Conservation (phyloP, 1,139 yeast species). For the Fermentozyma sake region DNA sequence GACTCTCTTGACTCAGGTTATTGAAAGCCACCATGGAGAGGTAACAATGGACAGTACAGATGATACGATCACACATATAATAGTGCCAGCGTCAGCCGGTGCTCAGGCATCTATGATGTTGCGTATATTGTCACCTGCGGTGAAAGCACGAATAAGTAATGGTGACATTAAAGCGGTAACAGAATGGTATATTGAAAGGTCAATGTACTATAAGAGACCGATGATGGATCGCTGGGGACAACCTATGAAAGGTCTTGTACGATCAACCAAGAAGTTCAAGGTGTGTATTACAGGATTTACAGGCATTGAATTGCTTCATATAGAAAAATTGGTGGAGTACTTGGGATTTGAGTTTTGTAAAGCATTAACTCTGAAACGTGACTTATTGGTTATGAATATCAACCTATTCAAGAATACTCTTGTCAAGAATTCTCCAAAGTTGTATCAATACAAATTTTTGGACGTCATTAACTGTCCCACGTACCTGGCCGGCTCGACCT, state of each 20-base stretch:
- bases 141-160: slow-evolving; percentile 18
- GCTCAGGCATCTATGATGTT: slow-evolving; percentile 21
- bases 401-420: slow-evolving; percentile 40
- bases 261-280: slow-evolving; percentile 34
- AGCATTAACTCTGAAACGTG: slow-evolving; percentile 52
- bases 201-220: slow-evolving; percentile 56
- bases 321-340: slow-evolving; percentile 56
- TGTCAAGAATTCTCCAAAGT: slow-evolving; percentile 33
- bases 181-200: slow-evolving; percentile 85
- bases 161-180: slow-evolving; percentile 43
- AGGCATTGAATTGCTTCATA: slow-evolving; percentile 77
- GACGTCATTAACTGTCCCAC: slow-evolving; percentile 36
- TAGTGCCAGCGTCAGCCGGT: slow-evolving; percentile 39
- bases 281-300: slow-evolving; percentile 76
- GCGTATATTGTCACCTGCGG: slow-evolving; percentile 19
- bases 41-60: slow-evolving; percentile 18
- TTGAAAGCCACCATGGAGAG: slow-evolving; percentile 42
- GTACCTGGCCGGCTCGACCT: slow-evolving; percentile 22
- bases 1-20: slow-evolving; percentile 29
- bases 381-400: slow-evolving; percentile 60
- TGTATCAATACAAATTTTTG: slow-evolving; percentile 31
- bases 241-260: slow-evolving; percentile 45
- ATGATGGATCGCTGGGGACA: slow-evolving; percentile 68
- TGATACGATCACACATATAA: slow-evolving; percentile 29
- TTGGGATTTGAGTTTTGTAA: slow-evolving; percentile 50